Percentiles rank a stretch among this genome's conserved stretches.
phyloP scores from a whole-genome alignment of 225 moss, liverwort and hornwort species.

The Bryum argenteum region DNA sequence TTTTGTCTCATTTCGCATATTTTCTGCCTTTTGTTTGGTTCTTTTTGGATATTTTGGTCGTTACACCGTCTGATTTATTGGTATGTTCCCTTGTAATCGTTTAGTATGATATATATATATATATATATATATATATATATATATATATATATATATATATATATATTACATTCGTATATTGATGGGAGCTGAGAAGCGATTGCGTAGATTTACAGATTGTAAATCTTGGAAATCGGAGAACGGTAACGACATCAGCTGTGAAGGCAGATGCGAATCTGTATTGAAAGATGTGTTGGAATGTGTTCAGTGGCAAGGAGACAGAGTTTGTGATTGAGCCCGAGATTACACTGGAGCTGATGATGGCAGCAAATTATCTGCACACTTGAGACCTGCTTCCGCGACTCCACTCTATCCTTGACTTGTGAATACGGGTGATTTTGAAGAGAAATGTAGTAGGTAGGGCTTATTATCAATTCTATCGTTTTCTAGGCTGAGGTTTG shows the following conservation, averaged over 20 bases:
- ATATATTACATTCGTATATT: no score
- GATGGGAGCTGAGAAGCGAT: no score
- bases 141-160: no score
- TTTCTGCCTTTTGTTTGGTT: neutral
- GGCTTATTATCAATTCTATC: constrained; percentile 44
- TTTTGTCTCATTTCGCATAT: neutral
- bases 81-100: no score
- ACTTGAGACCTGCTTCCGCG: constrained; percentile 52
- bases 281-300: constrained; percentile 18
- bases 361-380: constrained; percentile 94
- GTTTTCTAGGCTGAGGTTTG: constrained; percentile 30
- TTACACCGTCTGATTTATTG: no score
- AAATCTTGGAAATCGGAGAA: neutral
- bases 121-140: no score
- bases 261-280: neutral
- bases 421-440: constrained; percentile 54
- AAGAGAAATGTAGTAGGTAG: constrained; percentile 36
- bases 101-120: no score
- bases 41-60: neutral
- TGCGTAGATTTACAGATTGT: no score
- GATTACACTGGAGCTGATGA: constrained; percentile 94
- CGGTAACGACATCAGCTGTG: neutral
- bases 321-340: constrained; percentile 92
- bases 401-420: constrained; percentile 36
- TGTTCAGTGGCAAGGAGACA: constrained; percentile 87